Evolutionary conservation across 164 flowering plant genomes (phyloP), one percentile per base, ranked within the genome.

Genomic region (Annona squamosa): DNA sequence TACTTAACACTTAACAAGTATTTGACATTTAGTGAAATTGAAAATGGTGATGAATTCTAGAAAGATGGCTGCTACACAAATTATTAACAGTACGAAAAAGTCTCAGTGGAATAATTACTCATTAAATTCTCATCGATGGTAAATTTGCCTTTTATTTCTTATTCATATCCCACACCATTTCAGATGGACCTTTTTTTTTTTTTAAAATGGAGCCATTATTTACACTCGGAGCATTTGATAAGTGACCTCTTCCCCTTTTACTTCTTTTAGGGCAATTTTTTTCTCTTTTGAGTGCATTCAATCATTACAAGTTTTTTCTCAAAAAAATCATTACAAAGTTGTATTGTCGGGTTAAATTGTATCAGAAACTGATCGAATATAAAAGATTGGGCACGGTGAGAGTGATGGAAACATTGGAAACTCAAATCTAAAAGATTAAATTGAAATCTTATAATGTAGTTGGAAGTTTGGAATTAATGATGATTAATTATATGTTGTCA

Each of bases 91-190:
- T 7, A 75, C 47, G 57, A 52, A 70, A 18, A 45, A 71, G 84
- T 85, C 87, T 79, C 68, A 65, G 72, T 70, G 79, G 77, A 83
- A 87, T 88, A 82, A 87, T 87, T 84, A 84, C 76, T 77, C 85
- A 88, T 86, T 85, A 85, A 84, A 82, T 85, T 80, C 78, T 72
- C 75, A 74, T 80, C 72, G 77, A 73, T 73, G 75, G 70, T 46
- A 5, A 66, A 56, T 75, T 79, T 72, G 74, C 63, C 78, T 75
- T 80, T 82, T 75, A 75, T 62, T 52, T n/a, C 64, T 52, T 79
- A 46, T 64, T 68, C 46, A 46, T 71, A 82, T 79, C 85, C 84
- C 82, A 46, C 65, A 70, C 56, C 68, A 46, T 45, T 63, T 70
- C 74, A 74, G 77, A 79, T 79, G 80, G 72, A 4, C 70, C 67